Percentiles rank a stretch among this genome's conserved stretches.
Evolutionary conservation across 2,329 filamentous ascomycete species (phyloP).

Genomic region (Pseudogymnoascus sp.): DNA sequence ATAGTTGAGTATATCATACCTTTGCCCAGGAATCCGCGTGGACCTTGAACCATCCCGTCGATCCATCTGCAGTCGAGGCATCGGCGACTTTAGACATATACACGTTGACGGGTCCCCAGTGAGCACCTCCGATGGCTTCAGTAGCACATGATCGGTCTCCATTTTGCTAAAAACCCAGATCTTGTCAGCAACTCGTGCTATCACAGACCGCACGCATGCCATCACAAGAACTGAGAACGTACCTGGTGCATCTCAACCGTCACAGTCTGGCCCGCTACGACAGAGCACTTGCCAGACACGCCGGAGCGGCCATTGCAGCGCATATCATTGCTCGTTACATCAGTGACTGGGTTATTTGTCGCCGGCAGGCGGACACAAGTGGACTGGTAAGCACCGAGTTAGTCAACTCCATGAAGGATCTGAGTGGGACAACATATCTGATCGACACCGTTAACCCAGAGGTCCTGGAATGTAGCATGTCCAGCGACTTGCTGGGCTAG

Average conservation of each 20-base stretch:
- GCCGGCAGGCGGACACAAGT: slow-evolving; percentile 40
- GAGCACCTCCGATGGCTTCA: slow-evolving; percentile 46
- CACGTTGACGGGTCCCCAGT: slow-evolving; percentile 46
- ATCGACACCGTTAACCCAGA: slow-evolving; percentile 38
- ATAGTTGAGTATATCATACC: background rate
- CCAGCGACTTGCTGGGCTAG: slow-evolving; percentile 25
- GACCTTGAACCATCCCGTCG: slow-evolving; percentile 46
- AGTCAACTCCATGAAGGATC: background rate
- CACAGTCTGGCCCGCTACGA: slow-evolving; percentile 32
- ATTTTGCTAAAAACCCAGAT: slow-evolving; percentile 28
- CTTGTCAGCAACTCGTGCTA: background rate
- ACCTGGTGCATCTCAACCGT: slow-evolving; percentile 50
- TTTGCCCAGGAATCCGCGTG: slow-evolving; percentile 37
- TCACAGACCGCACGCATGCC: too few relatives aligned
- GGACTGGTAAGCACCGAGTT: background rate
- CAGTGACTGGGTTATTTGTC: slow-evolving; percentile 44
- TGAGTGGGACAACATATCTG: background rate
- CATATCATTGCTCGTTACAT: slow-evolving; percentile 41
- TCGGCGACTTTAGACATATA: slow-evolving; percentile 44
- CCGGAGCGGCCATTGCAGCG: slow-evolving; percentile 38
- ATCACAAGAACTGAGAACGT: background rate
- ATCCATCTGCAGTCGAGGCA: slow-evolving; percentile 37
- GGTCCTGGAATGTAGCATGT: slow-evolving; percentile 44
- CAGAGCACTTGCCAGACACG: slow-evolving; percentile 37
- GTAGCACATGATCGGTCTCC: slow-evolving; percentile 38